Base-by-base conservation (phyloP, 768 basidiomycete species). In the Trametes sanguinea region DNA sequence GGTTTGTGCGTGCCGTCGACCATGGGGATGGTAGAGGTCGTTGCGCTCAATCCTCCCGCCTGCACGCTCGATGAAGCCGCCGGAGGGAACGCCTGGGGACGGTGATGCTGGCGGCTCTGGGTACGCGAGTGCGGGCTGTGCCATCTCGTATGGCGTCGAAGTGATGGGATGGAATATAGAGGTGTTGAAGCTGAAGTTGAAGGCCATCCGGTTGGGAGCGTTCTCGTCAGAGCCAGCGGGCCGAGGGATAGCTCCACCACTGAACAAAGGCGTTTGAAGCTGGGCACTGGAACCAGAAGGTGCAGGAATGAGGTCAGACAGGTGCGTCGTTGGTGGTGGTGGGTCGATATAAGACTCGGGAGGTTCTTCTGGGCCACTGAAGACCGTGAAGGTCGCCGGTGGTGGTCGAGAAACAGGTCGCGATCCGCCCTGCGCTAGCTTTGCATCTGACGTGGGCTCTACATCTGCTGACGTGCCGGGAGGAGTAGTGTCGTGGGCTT, bases 101-200 rank as follows among this genome's bases (percentile, higher is more conserved):
- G 86, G 86, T 6, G 84, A 85, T 60, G 81, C 80, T 5, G 84
- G 84, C 16, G 83, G 78, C 68, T 85, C 83, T 7, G 83, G 83
- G 47, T 69, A 69, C 1, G 71, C 66, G 46, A 71, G 63, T 8
- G 47, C 22, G 14, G 67, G 65, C 17, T 57, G 45, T 3, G 29
- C 51, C 46, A 53, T 39, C 14, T 58, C 65, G 30, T 54, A 66
- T 30, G 73, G 72, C 4, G 73, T 74, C 6, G 73, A 71, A 0
- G 71, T 69, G 22, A 68, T 43, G 0, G 69, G 68, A 7, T 67
- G 63, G 51, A 68, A 71, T 8, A 63, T 57, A n/a, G 69, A 67
- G 5, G 44, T 51, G 40, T 65, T 61, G 58, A 69, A 72, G 51
- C 56, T 70, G 60, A 73, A 73, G 55, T 62, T 65, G 65, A 71